Evolutionary conservation across 305 asterid species (phyloP).

Genomic region (Solanum hybrid): DNA sequence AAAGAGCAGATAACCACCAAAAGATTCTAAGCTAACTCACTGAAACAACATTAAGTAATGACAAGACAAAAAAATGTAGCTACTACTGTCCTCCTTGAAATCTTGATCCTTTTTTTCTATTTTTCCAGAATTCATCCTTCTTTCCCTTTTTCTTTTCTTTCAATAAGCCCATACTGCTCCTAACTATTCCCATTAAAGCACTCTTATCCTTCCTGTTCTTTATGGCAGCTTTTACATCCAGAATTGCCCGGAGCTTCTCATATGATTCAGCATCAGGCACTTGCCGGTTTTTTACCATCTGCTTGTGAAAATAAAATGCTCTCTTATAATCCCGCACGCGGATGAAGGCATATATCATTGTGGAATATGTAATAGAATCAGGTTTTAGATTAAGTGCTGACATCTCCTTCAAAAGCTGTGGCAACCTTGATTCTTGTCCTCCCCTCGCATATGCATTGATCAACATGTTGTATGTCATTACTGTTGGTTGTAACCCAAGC

Average conservation of each 20-base stretch:
- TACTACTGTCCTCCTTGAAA: not conserved
- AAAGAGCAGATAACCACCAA: not conserved
- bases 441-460: slow-evolving; percentile 91
- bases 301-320: slow-evolving; percentile 81
- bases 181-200: slow-evolving; percentile 79
- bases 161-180: slow-evolving; percentile 58
- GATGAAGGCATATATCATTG: slow-evolving; percentile 81
- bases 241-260: slow-evolving; percentile 65
- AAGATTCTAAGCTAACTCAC: not conserved
- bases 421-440: slow-evolving; percentile 75
- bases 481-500: slow-evolving; percentile 63
- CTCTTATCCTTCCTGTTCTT: slow-evolving; percentile 81
- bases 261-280: slow-evolving; percentile 76
- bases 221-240: slow-evolving; percentile 67
- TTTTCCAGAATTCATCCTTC: slow-evolving; percentile 91
- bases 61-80: not conserved
- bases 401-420: slow-evolving; percentile 86
- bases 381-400: slow-evolving; percentile 62
- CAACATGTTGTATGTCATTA: slow-evolving; percentile 91
- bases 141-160: slow-evolving; percentile 61
- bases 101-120: slow-evolving; percentile 34
- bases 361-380: slow-evolving; percentile 75
- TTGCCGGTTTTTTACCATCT: slow-evolving; percentile 78
- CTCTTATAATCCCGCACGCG: slow-evolving; percentile 90
- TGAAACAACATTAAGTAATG: not conserved